Evolutionary conservation across 129 eudicot species (phyloP).

Genomic region (Lactuca saligna): DNA sequence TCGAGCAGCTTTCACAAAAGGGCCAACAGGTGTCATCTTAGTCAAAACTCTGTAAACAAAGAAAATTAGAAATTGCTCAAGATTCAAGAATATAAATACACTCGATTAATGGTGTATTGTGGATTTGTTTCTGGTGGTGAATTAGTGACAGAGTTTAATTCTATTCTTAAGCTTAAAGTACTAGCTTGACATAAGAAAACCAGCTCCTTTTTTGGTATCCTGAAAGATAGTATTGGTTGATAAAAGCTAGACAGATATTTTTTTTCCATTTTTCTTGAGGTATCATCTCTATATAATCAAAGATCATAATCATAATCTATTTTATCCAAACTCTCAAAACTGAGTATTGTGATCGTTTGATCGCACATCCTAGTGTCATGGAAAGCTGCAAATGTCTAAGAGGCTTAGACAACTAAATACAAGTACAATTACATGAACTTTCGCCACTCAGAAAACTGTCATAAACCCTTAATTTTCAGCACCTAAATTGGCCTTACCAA

Average conservation of each 20-base stretch:
- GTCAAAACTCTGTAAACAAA: conserved; percentile 43
- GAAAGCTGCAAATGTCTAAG: no score
- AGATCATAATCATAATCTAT: no score
- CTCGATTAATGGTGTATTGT: background rate
- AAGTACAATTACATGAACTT: background rate
- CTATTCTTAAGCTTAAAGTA: background rate
- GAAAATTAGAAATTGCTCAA: background rate
- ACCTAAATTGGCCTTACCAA: background rate
- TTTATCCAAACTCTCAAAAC: no score
- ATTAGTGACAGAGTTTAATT: background rate
- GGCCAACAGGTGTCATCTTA: conserved; percentile 94
- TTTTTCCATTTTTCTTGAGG: no score
- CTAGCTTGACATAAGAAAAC: background rate
- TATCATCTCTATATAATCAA: no score
- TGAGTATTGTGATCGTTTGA: no score
- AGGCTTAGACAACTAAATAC: background rate
- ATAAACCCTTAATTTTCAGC: background rate
- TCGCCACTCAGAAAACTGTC: background rate
- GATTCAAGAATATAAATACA: background rate
- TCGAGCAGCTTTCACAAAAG: conserved; percentile 75
- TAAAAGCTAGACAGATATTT: no score
- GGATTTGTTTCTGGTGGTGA: background rate
- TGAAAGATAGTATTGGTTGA: no score
- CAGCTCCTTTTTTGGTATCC: background rate
- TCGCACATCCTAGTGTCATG: no score